Conservation (phyloP, 2,329 filamentous ascomycete genomes). For the Exophiala alcalophila region DNA sequence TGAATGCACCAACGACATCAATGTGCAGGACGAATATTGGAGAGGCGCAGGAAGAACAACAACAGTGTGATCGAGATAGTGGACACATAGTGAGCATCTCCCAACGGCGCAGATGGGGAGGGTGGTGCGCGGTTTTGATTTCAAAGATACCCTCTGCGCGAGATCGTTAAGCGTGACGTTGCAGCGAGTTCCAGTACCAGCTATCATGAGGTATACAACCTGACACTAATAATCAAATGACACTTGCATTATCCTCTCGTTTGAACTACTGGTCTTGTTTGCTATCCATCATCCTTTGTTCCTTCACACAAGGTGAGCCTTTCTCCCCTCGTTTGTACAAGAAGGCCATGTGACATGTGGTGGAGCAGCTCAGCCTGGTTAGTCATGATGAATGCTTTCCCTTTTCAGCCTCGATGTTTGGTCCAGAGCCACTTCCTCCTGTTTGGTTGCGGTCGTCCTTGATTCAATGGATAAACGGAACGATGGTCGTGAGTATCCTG, state of each 20-base stretch:
- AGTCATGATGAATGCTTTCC: too few species aligned
- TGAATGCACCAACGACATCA: slow-evolving; percentile 2
- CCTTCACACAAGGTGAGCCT: neutral
- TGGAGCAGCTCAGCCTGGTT: too few species aligned
- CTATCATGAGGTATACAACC: neutral
- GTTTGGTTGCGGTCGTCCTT: too few species aligned
- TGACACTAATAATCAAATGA: too few species aligned
- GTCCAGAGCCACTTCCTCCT: too few species aligned
- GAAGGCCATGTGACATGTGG: too few species aligned
- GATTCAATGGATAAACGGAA: too few species aligned
- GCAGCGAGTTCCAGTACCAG: neutral
- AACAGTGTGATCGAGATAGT: slow-evolving; percentile 5
- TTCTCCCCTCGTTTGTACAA: neutral
- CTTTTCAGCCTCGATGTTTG: too few species aligned
- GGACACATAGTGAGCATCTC: neutral
- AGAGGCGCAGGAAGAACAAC: neutral
- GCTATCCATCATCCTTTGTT: neutral
- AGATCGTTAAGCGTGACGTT: neutral
- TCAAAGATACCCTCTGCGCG: slow-evolving; percentile 12
- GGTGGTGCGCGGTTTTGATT: neutral
- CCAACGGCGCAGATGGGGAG: neutral
- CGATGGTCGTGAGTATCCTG: too few species aligned
- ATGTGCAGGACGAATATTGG: neutral
- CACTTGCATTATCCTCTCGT: too few species aligned
- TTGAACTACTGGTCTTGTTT: neutral